phyloP scores from a whole-genome alignment of 495 filamentous ascomycete genomes.

The Aspergillus avenaceus region DNA sequence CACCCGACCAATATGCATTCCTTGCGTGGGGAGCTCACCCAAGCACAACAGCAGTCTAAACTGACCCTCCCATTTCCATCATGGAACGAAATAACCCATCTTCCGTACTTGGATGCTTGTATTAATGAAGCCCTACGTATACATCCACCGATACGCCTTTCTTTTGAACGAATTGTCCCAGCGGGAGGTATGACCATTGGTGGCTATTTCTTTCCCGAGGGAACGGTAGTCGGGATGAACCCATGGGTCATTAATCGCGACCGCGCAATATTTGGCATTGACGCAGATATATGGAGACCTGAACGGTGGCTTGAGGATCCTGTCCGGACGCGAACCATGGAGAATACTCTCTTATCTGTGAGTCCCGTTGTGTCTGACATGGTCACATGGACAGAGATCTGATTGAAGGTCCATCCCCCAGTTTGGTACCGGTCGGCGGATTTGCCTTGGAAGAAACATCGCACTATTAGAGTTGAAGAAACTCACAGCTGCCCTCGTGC shows the following conservation, averaged over 20 bases:
- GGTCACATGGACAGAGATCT: background rate
- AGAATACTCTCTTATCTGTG: constrained; percentile 2
- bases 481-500: background rate
- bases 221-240: constrained; percentile 19
- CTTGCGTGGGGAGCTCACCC: constrained; percentile 17
- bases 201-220: constrained; percentile 12
- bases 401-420: background rate
- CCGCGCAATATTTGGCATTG: constrained; percentile 5
- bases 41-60: background rate
- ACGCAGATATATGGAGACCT: constrained; percentile 4
- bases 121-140: constrained; percentile 59
- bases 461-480: background rate
- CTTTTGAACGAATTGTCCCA: constrained; percentile 37
- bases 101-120: constrained; percentile 38
- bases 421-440: background rate
- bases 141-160: constrained; percentile 35
- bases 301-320: constrained; percentile 6
- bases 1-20: constrained; percentile 22
- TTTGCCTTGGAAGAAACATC: background rate
- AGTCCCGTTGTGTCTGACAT: background rate
- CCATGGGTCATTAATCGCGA: constrained; percentile 15
- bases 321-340: background rate
- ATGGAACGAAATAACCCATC: constrained; percentile 27
- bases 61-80: constrained; percentile 16
- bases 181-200: constrained; percentile 23